phyloP scores from a whole-genome alignment of 805 yeast genomes.

The Ogataea wickerhamii region DNA sequence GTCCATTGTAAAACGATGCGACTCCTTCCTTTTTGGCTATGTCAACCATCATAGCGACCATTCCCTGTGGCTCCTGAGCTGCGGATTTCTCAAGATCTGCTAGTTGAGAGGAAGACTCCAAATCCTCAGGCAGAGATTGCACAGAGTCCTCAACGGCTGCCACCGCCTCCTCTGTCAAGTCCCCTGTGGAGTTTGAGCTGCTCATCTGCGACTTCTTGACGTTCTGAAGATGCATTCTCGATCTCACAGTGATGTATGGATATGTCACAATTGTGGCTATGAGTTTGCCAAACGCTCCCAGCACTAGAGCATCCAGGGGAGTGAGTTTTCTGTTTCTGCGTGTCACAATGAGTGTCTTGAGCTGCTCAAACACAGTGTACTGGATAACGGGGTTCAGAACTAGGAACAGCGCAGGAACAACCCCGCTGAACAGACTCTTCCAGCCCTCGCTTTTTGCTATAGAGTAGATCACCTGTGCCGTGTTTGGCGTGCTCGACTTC shows the following conservation, averaged over 20 bases:
- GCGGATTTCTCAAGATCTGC: conserved; percentile 22
- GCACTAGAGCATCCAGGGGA: conserved; percentile 72
- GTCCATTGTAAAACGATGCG: conserved; percentile 75
- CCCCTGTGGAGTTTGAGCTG: conserved; percentile 5
- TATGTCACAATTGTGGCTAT: conserved; percentile 87
- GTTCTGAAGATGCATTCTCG: conserved; percentile 77
- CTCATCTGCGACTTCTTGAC: conserved; percentile 14
- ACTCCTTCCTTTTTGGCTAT: conserved; percentile 71
- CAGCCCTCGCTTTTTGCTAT: conserved; percentile 72
- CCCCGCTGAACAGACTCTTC: conserved; percentile 73
- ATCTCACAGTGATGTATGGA: conserved; percentile 85
- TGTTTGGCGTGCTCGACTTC: conserved; percentile 25
- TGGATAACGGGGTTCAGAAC: conserved; percentile 89
- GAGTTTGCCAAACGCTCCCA: conserved; percentile 88
- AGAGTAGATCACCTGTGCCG: conserved; percentile 52
- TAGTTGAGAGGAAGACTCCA: conserved; percentile 19
- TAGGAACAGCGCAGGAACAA: conserved; percentile 80
- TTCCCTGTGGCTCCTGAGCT: conserved; percentile 28
- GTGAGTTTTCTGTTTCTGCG: conserved; percentile 52
- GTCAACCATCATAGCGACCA: conserved; percentile 50
- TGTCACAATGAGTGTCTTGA: conserved; percentile 61
- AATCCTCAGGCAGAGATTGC: conserved; percentile 21
- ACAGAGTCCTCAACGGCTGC: conserved; percentile 17
- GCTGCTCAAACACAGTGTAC: conserved; percentile 86
- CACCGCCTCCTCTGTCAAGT: conserved; percentile 10